These are phyloP conservation scores for Hippophae rhamnoides DNA, from an alignment of 306 rosid species.

Conservation along the genomic window DNA sequence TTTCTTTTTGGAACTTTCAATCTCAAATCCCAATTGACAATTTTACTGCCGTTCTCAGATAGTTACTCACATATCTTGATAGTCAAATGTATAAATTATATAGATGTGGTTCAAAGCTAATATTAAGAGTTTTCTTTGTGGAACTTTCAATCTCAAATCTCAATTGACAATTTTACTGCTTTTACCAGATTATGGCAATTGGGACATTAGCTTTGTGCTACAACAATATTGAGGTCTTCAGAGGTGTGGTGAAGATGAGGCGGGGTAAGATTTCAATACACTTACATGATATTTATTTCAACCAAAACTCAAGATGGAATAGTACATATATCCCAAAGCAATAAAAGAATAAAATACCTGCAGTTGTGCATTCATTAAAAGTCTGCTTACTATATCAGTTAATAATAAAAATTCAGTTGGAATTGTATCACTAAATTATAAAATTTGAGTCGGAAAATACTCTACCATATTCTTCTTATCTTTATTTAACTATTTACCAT, in stretches of 20 bases:
- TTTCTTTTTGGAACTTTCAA: constrained; percentile 1
- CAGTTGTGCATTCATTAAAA: too few relatives aligned
- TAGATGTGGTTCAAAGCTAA: too few relatives aligned
- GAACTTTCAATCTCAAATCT: constrained; percentile 7
- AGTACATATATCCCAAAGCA: neutral
- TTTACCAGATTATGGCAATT: constrained; percentile 79
- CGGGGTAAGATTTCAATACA: constrained; percentile 55
- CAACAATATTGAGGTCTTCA: constrained; percentile 78
- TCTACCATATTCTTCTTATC: too few relatives aligned
- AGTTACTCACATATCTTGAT: neutral
- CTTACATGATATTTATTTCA: constrained; percentile 9
- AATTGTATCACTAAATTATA: too few relatives aligned
- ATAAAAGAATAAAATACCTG: too few relatives aligned
- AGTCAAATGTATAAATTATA: too few relatives aligned
- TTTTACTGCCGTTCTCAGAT: constrained; percentile 6
- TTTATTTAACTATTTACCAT: too few relatives aligned
- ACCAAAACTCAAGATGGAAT: constrained; percentile 12
- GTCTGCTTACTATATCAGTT: too few relatives aligned
- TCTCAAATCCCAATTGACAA: constrained; percentile 20
- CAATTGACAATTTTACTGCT: constrained; percentile 16
- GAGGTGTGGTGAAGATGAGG: constrained; percentile 97
- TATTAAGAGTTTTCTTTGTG: neutral
- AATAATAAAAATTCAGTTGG: too few relatives aligned
- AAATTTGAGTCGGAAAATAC: too few relatives aligned
- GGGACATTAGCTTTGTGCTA: constrained; percentile 90